Conservation (phyloP, 1,284 basidiomycete species). For the Boletus semigastroideus region DNA sequence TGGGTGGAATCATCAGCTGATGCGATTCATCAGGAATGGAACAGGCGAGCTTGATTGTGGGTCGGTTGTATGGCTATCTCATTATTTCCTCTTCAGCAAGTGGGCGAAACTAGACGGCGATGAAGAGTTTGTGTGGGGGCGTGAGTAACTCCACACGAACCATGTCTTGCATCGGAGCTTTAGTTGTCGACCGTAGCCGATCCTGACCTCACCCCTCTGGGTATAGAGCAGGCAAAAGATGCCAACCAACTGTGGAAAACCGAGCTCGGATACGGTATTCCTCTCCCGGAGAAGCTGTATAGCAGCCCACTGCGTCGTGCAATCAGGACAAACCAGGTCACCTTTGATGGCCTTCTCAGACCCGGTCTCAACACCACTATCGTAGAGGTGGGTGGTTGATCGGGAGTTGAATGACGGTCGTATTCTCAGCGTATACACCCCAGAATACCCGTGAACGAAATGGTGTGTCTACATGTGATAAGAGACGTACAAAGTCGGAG, state of each 20-base stretch:
- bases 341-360: constrained; percentile 47
- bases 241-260: constrained; percentile 59
- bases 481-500: constrained; percentile 54
- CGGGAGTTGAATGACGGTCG: not conserved
- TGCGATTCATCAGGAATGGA: constrained; percentile 45
- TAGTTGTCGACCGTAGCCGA: constrained; percentile 53
- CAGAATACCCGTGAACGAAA: constrained; percentile 68
- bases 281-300: constrained; percentile 63
- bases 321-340: constrained; percentile 64
- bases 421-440: not conserved
- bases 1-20: not conserved
- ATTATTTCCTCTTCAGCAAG: constrained; percentile 30
- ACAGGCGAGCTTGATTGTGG: constrained; percentile 41
- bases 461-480: constrained; percentile 74
- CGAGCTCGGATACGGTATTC: constrained; percentile 53
- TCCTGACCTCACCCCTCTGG: constrained; percentile 68
- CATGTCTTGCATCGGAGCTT: not conserved
- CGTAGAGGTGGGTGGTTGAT: constrained; percentile 45
- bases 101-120: constrained; percentile 74
- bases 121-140: constrained; percentile 76
- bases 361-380: constrained; percentile 38
- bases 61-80: not conserved
- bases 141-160: constrained; percentile 40
- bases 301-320: constrained; percentile 75
- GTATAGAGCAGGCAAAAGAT: constrained; percentile 60